Evolutionary conservation across 208 protist genomes (phyloP), one percentile per base, ranked within the genome.

Genomic region (Crithidia sp.): DNA sequence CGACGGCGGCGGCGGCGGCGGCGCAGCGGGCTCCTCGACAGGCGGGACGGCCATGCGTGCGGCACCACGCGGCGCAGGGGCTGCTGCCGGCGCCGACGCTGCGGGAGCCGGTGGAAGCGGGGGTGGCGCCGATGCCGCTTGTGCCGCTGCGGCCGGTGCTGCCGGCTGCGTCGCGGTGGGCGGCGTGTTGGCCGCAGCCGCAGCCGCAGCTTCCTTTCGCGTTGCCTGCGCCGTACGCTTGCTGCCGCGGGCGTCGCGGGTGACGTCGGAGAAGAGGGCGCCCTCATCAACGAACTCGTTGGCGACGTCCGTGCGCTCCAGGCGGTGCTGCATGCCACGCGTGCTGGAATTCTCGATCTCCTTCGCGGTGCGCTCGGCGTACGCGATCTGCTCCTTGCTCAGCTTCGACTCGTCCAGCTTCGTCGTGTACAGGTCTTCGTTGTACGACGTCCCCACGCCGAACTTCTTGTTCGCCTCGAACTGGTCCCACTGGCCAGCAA

Each of bases 381-480:
- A 72, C 7, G 69, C 78, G 19, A 83, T 53, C 72, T 93, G 80
- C 70, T 95, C 94, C 69, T 86, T 83, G 17, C 83, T 88, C 37
- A 96, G 69, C 81, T 87, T 88, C 56, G 76, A 79, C 66, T 85
- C 83, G 71, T 97, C 90, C 63, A 98, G 80, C 50, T 82, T 83
- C n/a, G 92, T 98, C 58, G 94, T 98, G 84, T 98, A 98, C 14
- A 90, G 28, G 36, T 91, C 83, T 62, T 98, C 94, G 55, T 80
- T 76, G 81, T 96, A 98, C 13, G 91, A 95, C n/a, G 89, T 88
- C 73, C 77, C 83, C 9, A 95, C 82, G 47, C 90, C 91, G 67
- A 98, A 92, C 67, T 71, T 77, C 69, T 88, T 86, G 75, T 98
- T 98, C 17, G 79, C 86, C 75, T 82, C 81, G 62, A 98, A 97